phyloP scores from a whole-genome alignment of 805 yeast species.

The Candida bentonensis region DNA sequence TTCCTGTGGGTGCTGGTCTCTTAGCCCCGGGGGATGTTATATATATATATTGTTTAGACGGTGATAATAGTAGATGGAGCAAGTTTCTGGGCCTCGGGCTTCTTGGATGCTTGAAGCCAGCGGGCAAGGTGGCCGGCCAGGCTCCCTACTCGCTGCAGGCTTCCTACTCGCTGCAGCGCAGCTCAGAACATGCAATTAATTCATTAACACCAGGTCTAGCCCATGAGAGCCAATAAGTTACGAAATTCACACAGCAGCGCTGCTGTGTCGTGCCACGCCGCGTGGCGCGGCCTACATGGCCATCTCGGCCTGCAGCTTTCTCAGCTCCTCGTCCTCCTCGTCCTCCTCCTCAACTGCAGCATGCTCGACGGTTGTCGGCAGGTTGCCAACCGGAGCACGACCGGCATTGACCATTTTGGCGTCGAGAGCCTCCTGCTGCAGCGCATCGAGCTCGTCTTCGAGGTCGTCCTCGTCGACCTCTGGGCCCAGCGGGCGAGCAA shows the following conservation, averaged over 20 bases:
- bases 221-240: no score
- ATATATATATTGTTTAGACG: no score
- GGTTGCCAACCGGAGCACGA: slow-evolving; percentile 21
- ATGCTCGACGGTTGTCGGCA: slow-evolving; percentile 19
- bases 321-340: slow-evolving; percentile 29
- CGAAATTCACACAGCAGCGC: no score
- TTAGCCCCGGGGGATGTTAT: not conserved
- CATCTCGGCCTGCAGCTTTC: slow-evolving; percentile 31
- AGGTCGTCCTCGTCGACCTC: slow-evolving; percentile 78
- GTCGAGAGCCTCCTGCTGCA: slow-evolving; percentile 71
- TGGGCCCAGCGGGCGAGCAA: slow-evolving; percentile 79
- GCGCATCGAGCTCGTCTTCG: slow-evolving; percentile 81
- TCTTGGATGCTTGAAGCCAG: no score
- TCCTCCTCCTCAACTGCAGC: slow-evolving; percentile 17
- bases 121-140: no score
- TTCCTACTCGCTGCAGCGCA: no score
- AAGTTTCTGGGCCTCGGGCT: no score
- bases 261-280: no score
- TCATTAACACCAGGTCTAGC: not conserved
- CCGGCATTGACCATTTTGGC: slow-evolving; percentile 38
- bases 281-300: slow-evolving; percentile 22
- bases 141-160: no score
- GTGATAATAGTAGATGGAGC: no score
- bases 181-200: slow-evolving; percentile 1
- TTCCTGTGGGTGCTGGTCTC: slow-evolving; percentile 20